phyloP scores from a whole-genome alignment of 1,284 basidiomycete species.

The Ceratobasidium sp. region DNA sequence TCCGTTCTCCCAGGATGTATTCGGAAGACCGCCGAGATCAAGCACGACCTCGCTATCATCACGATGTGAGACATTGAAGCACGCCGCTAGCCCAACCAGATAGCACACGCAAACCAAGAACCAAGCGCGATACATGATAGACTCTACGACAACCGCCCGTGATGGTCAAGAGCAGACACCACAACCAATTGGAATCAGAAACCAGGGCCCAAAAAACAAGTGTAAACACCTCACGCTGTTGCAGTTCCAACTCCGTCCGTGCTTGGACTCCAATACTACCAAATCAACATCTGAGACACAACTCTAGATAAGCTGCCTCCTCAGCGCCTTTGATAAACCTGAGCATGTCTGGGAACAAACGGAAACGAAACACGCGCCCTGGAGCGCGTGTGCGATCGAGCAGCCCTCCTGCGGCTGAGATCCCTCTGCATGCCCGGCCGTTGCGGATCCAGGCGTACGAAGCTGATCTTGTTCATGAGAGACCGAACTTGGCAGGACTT shows the following conservation, averaged over 20 bases:
- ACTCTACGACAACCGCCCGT: no score
- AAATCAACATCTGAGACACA: no score
- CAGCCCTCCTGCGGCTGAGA: background rate
- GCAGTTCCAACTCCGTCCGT: background rate
- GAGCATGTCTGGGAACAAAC: conserved; percentile 12
- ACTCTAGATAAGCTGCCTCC: no score
- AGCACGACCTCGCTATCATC: background rate
- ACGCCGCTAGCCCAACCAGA: background rate
- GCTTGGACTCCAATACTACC: no score
- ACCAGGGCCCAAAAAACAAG: background rate
- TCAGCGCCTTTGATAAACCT: background rate
- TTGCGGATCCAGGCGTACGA: conserved; percentile 70
- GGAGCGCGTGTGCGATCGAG: background rate
- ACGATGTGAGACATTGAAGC: background rate
- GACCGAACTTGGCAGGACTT: conserved; percentile 58
- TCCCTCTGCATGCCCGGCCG: background rate
- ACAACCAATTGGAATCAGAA: background rate
- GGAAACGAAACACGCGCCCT: background rate
- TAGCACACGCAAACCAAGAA: background rate
- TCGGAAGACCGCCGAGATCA: background rate
- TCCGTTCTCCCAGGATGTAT: conserved; percentile 14
- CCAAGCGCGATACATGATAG: background rate
- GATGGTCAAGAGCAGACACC: background rate
- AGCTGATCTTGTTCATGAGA: conserved; percentile 68
- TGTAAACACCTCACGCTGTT: background rate